A percentile compares a stretch with the other conserved stretches of the same genome.
Evolutionary conservation across 2,329 filamentous ascomycete genomes (phyloP).

Genomic region (Gnomoniopsis smithogilvyi): DNA sequence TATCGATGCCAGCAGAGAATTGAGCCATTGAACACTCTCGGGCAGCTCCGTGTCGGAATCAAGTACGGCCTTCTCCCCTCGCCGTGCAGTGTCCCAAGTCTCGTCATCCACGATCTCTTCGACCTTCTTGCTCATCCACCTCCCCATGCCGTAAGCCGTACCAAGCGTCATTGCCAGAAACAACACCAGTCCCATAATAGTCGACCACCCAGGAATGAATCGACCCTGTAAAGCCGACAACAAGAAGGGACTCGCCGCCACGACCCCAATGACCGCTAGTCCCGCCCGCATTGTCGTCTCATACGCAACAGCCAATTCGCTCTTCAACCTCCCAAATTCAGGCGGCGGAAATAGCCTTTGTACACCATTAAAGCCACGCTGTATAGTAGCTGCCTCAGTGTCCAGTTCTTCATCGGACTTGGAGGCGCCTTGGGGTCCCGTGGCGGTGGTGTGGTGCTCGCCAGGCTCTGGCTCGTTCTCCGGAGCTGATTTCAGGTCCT

Average conservation of each 20-base stretch:
- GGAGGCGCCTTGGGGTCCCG: slow-evolving; percentile 33
- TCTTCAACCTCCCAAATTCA: slow-evolving; percentile 39
- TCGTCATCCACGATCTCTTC: slow-evolving; percentile 64
- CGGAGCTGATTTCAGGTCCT: slow-evolving; percentile 48
- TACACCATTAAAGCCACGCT: slow-evolving; percentile 39
- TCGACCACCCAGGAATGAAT: slow-evolving; percentile 11
- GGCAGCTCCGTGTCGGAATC: slow-evolving; percentile 47
- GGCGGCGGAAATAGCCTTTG: slow-evolving; percentile 45
- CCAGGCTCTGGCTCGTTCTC: slow-evolving; percentile 34
- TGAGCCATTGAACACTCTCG: slow-evolving; percentile 70
- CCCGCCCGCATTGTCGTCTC: slow-evolving; percentile 34
- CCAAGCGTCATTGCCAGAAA: slow-evolving; percentile 31
- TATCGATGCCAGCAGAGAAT: slow-evolving; percentile 62
- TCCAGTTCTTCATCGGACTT: slow-evolving; percentile 38
- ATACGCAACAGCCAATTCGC: slow-evolving; percentile 29
- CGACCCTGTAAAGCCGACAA: slow-evolving; percentile 9
- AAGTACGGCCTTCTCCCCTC: slow-evolving; percentile 44
- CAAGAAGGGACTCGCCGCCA: slow-evolving; percentile 23
- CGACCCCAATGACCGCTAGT: slow-evolving; percentile 30
- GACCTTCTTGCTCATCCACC: slow-evolving; percentile 61
- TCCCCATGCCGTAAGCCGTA: slow-evolving; percentile 39
- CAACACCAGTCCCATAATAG: slow-evolving; percentile 26
- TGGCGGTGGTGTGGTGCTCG: slow-evolving; percentile 33
- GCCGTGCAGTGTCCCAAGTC: slow-evolving; percentile 63
- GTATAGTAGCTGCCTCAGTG: slow-evolving; percentile 32